Conservation (phyloP, 805 yeast species). For the Metschnikowia lunata region DNA sequence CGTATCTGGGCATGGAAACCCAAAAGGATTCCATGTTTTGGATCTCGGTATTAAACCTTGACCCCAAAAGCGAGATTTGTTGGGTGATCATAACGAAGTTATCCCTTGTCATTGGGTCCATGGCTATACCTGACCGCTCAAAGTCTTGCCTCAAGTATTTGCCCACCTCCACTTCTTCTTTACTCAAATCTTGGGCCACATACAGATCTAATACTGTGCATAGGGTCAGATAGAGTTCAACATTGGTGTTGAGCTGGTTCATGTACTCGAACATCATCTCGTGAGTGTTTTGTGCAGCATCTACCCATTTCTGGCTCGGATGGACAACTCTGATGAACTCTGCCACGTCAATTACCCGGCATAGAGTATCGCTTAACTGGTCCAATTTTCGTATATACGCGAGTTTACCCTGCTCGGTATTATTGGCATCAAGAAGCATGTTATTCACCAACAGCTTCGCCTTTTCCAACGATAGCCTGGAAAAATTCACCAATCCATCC, state of each 20-base stretch:
- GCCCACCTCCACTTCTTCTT: slow-evolving; percentile 83
- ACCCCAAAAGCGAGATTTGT: slow-evolving; percentile 75
- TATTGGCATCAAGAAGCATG: slow-evolving; percentile 41
- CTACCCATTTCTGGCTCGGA: slow-evolving; percentile 65
- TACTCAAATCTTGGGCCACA: slow-evolving; percentile 37
- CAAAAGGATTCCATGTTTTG: slow-evolving; percentile 30
- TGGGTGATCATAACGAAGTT: slow-evolving; percentile 77
- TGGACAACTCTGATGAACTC: slow-evolving; percentile 89
- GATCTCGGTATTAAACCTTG: slow-evolving; percentile 60
- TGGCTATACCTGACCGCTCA: slow-evolving; percentile 82
- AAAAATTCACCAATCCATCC: slow-evolving; percentile 63
- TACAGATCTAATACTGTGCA: slow-evolving; percentile 44
- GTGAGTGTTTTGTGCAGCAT: slow-evolving; percentile 83
- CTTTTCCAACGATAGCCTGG: slow-evolving; percentile 54
- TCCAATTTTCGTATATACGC: slow-evolving; percentile 65
- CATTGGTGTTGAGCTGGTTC: slow-evolving; percentile 87
- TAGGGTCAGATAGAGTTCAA: slow-evolving; percentile 59
- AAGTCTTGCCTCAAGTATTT: slow-evolving; percentile 76
- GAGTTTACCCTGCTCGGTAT: slow-evolving; percentile 40
- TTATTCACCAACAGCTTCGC: slow-evolving; percentile 60
- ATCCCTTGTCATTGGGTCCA: slow-evolving; percentile 60
- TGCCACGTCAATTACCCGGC: slow-evolving; percentile 90
- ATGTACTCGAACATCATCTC: slow-evolving; percentile 87
- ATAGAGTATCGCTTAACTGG: slow-evolving; percentile 78
- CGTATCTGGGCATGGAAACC: slow-evolving; percentile 31